These are phyloP conservation scores for Penicillium sp. DNA, from an alignment of 2,329 filamentous ascomycete genomes.

Conservation along the genomic window DNA sequence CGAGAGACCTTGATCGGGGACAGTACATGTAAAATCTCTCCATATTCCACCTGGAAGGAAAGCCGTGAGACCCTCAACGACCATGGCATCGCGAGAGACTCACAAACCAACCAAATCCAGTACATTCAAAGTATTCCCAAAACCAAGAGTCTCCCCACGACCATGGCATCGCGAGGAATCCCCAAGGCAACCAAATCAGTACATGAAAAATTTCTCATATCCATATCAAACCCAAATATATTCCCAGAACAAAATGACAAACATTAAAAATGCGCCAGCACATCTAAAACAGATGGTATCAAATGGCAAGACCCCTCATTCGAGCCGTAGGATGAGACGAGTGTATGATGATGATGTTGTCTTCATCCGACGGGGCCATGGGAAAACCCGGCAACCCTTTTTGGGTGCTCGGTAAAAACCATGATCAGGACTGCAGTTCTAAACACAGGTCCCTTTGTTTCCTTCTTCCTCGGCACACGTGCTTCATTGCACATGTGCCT, in stretches of 20 bases:
- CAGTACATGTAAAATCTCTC: neutral
- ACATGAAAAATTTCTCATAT: neutral
- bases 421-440: slow-evolving; percentile 11
- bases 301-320: slow-evolving; percentile 21
- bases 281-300: neutral
- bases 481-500: neutral
- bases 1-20: neutral
- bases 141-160: neutral
- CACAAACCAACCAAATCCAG: neutral
- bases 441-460: neutral
- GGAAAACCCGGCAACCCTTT: slow-evolving; percentile 17
- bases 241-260: neutral
- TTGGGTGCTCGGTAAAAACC: slow-evolving; percentile 20
- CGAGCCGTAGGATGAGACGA: slow-evolving; percentile 11
- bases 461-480: neutral
- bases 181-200: neutral
- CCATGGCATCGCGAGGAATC: neutral
- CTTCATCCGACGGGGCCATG: slow-evolving; percentile 15
- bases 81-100: neutral
- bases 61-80: neutral
- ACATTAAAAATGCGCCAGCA: neutral
- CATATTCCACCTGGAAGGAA: neutral
- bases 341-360: neutral
- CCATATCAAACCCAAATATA: neutral
- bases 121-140: neutral